Evolutionary conservation across 768 basidiomycete species (phyloP), one percentile per base, ranked within the genome.

Genomic region (Russula ochroleuca): DNA sequence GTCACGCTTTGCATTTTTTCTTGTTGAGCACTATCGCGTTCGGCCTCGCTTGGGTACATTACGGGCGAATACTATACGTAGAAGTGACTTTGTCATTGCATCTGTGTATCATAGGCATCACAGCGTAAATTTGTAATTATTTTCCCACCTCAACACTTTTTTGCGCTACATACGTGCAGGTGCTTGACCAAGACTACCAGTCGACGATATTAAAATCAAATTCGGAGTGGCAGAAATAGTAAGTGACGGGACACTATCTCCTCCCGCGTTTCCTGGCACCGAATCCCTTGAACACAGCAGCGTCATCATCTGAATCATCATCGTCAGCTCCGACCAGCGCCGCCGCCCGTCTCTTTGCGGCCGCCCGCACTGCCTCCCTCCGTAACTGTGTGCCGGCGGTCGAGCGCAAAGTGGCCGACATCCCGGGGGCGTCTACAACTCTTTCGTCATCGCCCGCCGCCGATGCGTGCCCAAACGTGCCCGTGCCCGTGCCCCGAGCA

Each of bases 251-350:
- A 33, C 10, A 10, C 40, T 61, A 64, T 48, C 64, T 50, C 38
- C 54, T 38, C 25, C 67, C 54, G 41, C 54, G 57, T 33, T 71
- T 71, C 72, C 76, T 71, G 70, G 76, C 55, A 68, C 76, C 73
- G 67, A 85, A 87, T 17, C 86, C 85, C 67, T 80, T 82, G 74
- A 88, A 88, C 28, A 83, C 81, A 19, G 78, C 81, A 14, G 45
- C 45, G 11, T 47, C 45, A 6, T 87, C 84, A 68, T 88, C 87
- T 11, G 85, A 86, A 71, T 86, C 86, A 69, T 86, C 86, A 69
- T 86, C 85, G 57, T 84, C 83, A 7, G 76, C 75, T 43, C 83
- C 73, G 11, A 69, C 67, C 15, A 70, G 56, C 41, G 57, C 58
- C 21, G 52, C 47, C 35, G 57, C 59, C 5, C 54, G 68, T 60